These are phyloP conservation scores for Phytophthora litchii DNA, from an alignment of 352 stramenopile species.

Conservation along the genomic window DNA sequence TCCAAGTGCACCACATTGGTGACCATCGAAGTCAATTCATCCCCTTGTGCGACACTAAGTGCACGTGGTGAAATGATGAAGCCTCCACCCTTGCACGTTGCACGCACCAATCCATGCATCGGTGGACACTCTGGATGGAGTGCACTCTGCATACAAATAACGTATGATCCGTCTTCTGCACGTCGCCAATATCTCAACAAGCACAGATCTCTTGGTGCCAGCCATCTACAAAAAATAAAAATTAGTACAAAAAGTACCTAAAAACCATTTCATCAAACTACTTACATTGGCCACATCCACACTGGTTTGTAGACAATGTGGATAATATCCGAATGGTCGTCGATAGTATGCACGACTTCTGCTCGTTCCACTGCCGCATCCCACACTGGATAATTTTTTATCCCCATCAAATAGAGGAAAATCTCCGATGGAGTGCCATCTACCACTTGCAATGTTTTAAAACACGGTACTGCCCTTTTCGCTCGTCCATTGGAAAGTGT, in stretches of 20 bases:
- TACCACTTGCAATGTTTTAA: constrained; percentile 73
- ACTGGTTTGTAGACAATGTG: constrained; percentile 75
- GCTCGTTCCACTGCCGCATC: constrained; percentile 67
- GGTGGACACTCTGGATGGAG: constrained; percentile 76
- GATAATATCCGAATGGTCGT: constrained; percentile 82
- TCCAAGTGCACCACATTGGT: constrained; percentile 78
- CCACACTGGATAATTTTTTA: constrained; percentile 74
- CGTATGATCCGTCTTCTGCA: constrained; percentile 72
- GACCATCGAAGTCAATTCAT: constrained; percentile 70
- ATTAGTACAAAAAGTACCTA: constrained; percentile 1
- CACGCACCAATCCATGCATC: constrained; percentile 63
- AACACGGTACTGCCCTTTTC: constrained; percentile 56
- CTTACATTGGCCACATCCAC: constrained; percentile 83
- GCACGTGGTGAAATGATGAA: constrained; percentile 65
- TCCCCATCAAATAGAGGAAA: constrained; percentile 79
- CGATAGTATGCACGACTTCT: constrained; percentile 76
- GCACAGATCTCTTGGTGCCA: constrained; percentile 69
- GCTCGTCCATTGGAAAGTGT: constrained; percentile 52
- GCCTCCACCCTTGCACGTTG: constrained; percentile 63
- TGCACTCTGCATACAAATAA: constrained; percentile 80
- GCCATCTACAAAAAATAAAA: constrained; percentile 45
- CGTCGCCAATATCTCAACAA: constrained; percentile 77
- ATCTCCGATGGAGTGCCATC: constrained; percentile 69
- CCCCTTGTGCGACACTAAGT: constrained; percentile 30
- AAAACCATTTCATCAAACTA: constrained; percentile 4